Percentiles rank a stretch among this genome's conserved stretches.
These are phyloP conservation scores for Yarrowia phangngaensis DNA, from an alignment of 805 yeast species.

Conservation along the genomic window DNA sequence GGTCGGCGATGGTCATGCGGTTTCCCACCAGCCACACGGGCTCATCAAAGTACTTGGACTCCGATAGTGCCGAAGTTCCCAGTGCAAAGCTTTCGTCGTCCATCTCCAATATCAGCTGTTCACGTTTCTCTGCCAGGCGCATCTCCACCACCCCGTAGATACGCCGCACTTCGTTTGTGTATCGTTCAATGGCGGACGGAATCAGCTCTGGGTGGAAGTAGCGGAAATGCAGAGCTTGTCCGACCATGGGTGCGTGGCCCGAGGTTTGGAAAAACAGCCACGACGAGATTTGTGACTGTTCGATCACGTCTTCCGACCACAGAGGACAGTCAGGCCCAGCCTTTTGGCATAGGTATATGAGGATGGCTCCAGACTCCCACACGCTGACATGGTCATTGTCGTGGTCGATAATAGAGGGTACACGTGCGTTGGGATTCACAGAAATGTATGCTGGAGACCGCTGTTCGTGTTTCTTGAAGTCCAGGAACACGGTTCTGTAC, in stretches of 20 bases:
- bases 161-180: conserved; percentile 42
- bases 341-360: conserved; percentile 68
- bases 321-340: conserved; percentile 62
- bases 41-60: conserved; percentile 80
- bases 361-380: conserved; percentile 95
- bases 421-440: conserved; percentile 94
- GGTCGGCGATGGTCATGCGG: conserved; percentile 73
- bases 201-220: conserved; percentile 84
- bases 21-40: conserved; percentile 97
- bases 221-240: conserved; percentile 91
- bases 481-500: conserved; percentile 78
- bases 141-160: conserved; percentile 63
- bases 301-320: conserved; percentile 74
- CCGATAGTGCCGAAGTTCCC: conserved; percentile 82
- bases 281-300: conserved; percentile 76
- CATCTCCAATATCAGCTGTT: conserved; percentile 74
- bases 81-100: conserved; percentile 83
- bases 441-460: conserved; percentile 88
- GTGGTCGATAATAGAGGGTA: conserved; percentile 92
- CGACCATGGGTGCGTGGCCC: conserved; percentile 98
- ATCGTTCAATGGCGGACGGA: conserved; percentile 81
- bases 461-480: conserved; percentile 84
- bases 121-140: conserved; percentile 91
- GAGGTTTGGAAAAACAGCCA: conserved; percentile 95
- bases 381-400: conserved; percentile 70